Base-by-base conservation (phyloP, 106 monocot genomes). In the Chionographis japonica region DNA sequence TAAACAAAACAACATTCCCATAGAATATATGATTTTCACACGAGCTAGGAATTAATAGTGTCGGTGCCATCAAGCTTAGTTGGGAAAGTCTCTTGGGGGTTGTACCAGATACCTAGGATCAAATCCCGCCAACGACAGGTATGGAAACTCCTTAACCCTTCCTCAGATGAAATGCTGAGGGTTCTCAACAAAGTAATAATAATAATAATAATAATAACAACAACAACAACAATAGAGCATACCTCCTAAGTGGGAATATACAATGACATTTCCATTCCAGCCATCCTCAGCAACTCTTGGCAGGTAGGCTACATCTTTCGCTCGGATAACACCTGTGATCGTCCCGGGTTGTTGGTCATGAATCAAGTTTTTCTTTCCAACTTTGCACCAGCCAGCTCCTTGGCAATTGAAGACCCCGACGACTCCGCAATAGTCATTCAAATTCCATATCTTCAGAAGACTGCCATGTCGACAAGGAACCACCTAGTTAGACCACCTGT, bases 361-460 rank as follows among this genome's bases (percentile, higher is more conserved):
- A 65, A 85, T 80, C 65, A 80, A 59, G 38, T 77, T 83, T 18
- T 70, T 85, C 71, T 86, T 83, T 50, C 77, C 83, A 18, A 90
- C 63, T 62, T 58, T 72, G 60, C 90, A 86, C 86, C 86, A 92
- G 7, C 85, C 88, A 19, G 92, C 92, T 59, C 91, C 91, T 71
- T 92, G 91, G 67, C 91, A 92, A 68, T 92, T 92, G 65, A 88
- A 92, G 55, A 85, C 82, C 3, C 88, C 92, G 17, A 92, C 69
- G 7, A 92, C 85, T 63, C 92, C 92, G n/a, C 65, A 66, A 54
- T 77, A 68, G 3, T 81, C 75, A 52, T 88, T 92, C 72, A 84
- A 70, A 61, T 80, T 90, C 80, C 80, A 80, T 51, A 88, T 81
- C 69, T 88, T 88, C 14, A 88, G 61, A 15, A 88, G 58, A 60